Percentiles rank a stretch among this genome's conserved stretches.
phyloP scores from a whole-genome alignment of 768 basidiomycete species.

The Leccinum barrowsii region DNA sequence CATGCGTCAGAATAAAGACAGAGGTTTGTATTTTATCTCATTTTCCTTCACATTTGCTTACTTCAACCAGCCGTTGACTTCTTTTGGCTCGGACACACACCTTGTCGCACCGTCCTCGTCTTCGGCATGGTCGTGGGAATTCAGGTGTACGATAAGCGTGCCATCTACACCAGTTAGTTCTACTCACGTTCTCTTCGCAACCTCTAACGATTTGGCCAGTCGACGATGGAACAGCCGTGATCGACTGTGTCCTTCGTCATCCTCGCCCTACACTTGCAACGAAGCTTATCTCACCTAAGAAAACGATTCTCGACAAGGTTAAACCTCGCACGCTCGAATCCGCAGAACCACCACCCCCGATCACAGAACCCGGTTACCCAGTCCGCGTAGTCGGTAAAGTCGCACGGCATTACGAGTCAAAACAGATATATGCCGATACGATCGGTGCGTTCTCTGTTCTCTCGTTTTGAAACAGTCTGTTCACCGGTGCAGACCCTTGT shows the following conservation, averaged over 20 bases:
- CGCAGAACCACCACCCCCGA: constrained; percentile 30
- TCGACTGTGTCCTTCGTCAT: constrained; percentile 59
- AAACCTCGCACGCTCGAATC: neutral
- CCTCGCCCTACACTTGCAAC: constrained; percentile 27
- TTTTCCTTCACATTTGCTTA: neutral
- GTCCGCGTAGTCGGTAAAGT: constrained; percentile 49
- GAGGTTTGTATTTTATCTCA: constrained; percentile 26
- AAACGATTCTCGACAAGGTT: constrained; percentile 7
- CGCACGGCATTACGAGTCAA: constrained; percentile 35
- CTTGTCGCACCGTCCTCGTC: constrained; percentile 61
- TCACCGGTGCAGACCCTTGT: too few species aligned
- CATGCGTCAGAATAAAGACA: constrained; percentile 38
- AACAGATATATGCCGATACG: constrained; percentile 39
- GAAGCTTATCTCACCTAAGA: constrained; percentile 16
- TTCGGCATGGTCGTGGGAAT: constrained; percentile 66
- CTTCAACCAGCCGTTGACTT: constrained; percentile 47
- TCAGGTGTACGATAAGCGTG: constrained; percentile 53
- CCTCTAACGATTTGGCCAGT: constrained; percentile 38
- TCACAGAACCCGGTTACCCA: constrained; percentile 44
- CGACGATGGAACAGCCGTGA: constrained; percentile 72
- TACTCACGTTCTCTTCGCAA: neutral
- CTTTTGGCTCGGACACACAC: constrained; percentile 69
- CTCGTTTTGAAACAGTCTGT: constrained; percentile 26
- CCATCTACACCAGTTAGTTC: constrained; percentile 52
- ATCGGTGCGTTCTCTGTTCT: too few species aligned